Evolutionary conservation across 331 rosid species (phyloP), one percentile per base, ranked within the genome.

Genomic region (Malus hybrid): DNA sequence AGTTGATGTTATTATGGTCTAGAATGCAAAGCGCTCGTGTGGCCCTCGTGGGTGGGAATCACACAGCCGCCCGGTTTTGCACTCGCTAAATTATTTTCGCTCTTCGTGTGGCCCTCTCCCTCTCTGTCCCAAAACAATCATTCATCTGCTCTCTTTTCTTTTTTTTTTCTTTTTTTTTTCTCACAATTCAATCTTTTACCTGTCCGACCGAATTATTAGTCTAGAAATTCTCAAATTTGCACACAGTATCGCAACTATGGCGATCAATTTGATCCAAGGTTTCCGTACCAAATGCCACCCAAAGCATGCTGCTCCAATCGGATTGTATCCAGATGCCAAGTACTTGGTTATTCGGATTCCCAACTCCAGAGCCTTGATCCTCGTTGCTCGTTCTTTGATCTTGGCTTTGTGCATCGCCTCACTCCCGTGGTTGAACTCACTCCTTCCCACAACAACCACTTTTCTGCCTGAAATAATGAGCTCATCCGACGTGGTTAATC

Each of bases 31-130:
- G 56, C 60, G 79, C 70, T 2, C 84, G 86, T 6, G 82, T 87
- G 2, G 84, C 88, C 67, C 92, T 93, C 65, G 97, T 90, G 88
- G 98, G 96, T 84, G 98, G 96, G 73, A 93, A 93, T 65, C 98
- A 93, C 82, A 93, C 97, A 29, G 89, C 92, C 10, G 85, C 97
- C 8, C 82, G 98, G 75, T 93, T 93, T 63, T 90, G 98, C 84
- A 87, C 88, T 81, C 97, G 98, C 89, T 93, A 93, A 61, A 26
- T 19, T 48, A 30, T 57, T 58, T 24, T 30, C 13, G 32, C 50
- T 36, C 44, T 61, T 61, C 26, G 28, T 16, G n/a, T 55, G 22
- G 26, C 70, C 30, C 71, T 62, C 76, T 58, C 53, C 36, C 69
- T 30, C 75, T 71, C 66, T 44, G 2, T 44, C 13, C 44, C 12